Evolutionary conservation across 2,329 filamentous ascomycete species (phyloP).

Genomic region (Aspergillus ruber): DNA sequence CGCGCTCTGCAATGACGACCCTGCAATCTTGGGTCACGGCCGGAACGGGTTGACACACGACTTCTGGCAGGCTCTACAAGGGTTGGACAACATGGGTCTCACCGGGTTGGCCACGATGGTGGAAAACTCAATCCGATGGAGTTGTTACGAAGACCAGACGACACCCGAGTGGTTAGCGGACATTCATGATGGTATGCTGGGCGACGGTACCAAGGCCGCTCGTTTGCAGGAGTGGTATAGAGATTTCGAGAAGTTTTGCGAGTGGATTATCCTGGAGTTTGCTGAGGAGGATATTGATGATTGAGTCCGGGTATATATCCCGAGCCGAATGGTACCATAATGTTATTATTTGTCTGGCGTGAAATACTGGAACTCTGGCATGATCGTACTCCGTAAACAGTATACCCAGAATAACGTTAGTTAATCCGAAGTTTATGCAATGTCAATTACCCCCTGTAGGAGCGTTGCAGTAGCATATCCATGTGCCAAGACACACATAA

Average conservation of each 20-base stretch:
- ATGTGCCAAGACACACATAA: too few species aligned
- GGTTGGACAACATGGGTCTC: slow-evolving; percentile 84
- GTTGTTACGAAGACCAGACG: slow-evolving; percentile 74
- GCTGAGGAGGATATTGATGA: slow-evolving; percentile 43
- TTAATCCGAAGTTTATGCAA: too few species aligned
- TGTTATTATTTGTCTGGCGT: too few species aligned
- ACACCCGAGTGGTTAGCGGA: slow-evolving; percentile 64
- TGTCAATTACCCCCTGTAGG: too few species aligned
- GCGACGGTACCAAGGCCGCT: slow-evolving; percentile 62
- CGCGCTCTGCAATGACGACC: slow-evolving; percentile 83
- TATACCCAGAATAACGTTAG: too few species aligned
- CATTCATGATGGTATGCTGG: slow-evolving; percentile 67
- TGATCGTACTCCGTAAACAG: too few species aligned
- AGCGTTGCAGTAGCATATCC: too few species aligned
- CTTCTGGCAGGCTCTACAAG: slow-evolving; percentile 89
- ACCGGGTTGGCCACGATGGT: slow-evolving; percentile 80
- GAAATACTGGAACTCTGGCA: too few species aligned
- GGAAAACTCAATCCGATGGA: slow-evolving; percentile 89
- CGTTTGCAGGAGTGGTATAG: slow-evolving; percentile 70
- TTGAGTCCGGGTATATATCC: not conserved
- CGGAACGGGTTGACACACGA: slow-evolving; percentile 79
- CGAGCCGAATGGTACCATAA: too few species aligned
- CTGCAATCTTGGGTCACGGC: slow-evolving; percentile 78
- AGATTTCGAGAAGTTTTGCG: slow-evolving; percentile 83
- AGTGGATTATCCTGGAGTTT: slow-evolving; percentile 81